Percentiles rank a stretch among this genome's conserved stretches.
Evolutionary conservation across 1,139 yeast genomes (phyloP).

Genomic region (Kodamaea arcana): DNA sequence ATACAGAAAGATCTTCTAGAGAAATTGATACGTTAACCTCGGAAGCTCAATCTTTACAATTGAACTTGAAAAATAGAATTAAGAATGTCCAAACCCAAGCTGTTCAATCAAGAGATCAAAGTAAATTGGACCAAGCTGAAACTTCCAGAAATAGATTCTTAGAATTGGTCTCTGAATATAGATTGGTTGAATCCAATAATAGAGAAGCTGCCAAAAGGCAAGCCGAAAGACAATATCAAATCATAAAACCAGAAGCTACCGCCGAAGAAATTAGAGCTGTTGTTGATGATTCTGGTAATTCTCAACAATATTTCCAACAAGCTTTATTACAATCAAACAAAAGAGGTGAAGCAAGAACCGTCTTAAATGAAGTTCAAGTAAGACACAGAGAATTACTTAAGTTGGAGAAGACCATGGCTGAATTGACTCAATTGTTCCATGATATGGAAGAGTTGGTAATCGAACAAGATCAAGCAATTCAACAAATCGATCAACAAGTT

Average conservation of each 20-base stretch:
- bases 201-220: slow-evolving; percentile 80
- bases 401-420: slow-evolving; percentile 94
- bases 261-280: slow-evolving; percentile 81
- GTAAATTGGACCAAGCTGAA: slow-evolving; percentile 88
- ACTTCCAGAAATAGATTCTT: slow-evolving; percentile 82
- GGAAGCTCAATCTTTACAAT: slow-evolving; percentile 78
- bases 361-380: slow-evolving; percentile 90
- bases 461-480: slow-evolving; percentile 89
- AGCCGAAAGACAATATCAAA: slow-evolving; percentile 89
- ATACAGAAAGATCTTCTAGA: slow-evolving; percentile 63
- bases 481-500: slow-evolving; percentile 78
- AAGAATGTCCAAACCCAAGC: slow-evolving; percentile 65
- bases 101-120: slow-evolving; percentile 65
- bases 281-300: slow-evolving; percentile 63
- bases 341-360: slow-evolving; percentile 96
- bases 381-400: slow-evolving; percentile 95
- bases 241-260: slow-evolving; percentile 90
- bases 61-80: slow-evolving; percentile 68
- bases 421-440: slow-evolving; percentile 87
- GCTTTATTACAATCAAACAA: slow-evolving; percentile 89
- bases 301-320: slow-evolving; percentile 90
- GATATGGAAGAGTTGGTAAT: slow-evolving; percentile 97
- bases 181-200: slow-evolving; percentile 82
- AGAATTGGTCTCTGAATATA: slow-evolving; percentile 80
- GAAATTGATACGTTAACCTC: slow-evolving; percentile 75